Evolutionary conservation across 2,329 filamentous ascomycete species (phyloP).

Genomic region (Alternaria sp.): DNA sequence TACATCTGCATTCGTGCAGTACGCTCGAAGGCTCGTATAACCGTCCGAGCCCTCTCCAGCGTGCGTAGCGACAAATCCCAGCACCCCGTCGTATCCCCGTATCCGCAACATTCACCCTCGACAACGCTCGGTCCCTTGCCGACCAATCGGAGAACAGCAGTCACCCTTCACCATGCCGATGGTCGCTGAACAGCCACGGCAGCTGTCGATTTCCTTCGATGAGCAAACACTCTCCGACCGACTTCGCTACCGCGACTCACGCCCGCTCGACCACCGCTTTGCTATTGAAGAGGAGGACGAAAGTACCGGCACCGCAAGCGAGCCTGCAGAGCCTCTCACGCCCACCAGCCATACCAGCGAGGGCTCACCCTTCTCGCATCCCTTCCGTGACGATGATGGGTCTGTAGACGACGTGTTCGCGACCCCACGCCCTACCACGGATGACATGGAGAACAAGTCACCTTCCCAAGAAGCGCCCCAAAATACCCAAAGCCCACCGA

Average conservation of each 20-base stretch:
- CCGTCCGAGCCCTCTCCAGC: constrained; percentile 47
- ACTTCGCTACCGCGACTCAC: constrained; percentile 38
- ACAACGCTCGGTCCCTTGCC: constrained; percentile 1
- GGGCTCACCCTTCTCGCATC: constrained; percentile 35
- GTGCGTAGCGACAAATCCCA: constrained; percentile 37
- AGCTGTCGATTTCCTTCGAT: constrained; percentile 31
- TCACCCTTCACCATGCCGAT: constrained; percentile 33
- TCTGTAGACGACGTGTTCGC: constrained; percentile 28
- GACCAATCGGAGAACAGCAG: constrained; percentile 20
- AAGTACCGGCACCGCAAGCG: constrained; percentile 50
- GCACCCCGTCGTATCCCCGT: constrained; percentile 16
- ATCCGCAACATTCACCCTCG: constrained; percentile 11
- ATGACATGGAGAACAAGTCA: constrained; percentile 14
- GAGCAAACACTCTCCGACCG: constrained; percentile 31
- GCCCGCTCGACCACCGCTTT: constrained; percentile 34
- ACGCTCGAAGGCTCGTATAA: constrained; percentile 41
- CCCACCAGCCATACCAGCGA: constrained; percentile 49
- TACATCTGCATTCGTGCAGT: constrained; percentile 27
- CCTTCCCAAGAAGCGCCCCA: constrained; percentile 8
- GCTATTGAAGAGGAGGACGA: constrained; percentile 52
- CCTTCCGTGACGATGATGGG: constrained; percentile 43
- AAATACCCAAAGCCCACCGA: background rate
- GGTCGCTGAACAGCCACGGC: constrained; percentile 24
- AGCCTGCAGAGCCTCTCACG: constrained; percentile 51
- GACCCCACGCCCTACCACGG: constrained; percentile 21